Base-by-base conservation (phyloP, 202 grass and related monocot species). In the Cymbopogon flexuosus region DNA sequence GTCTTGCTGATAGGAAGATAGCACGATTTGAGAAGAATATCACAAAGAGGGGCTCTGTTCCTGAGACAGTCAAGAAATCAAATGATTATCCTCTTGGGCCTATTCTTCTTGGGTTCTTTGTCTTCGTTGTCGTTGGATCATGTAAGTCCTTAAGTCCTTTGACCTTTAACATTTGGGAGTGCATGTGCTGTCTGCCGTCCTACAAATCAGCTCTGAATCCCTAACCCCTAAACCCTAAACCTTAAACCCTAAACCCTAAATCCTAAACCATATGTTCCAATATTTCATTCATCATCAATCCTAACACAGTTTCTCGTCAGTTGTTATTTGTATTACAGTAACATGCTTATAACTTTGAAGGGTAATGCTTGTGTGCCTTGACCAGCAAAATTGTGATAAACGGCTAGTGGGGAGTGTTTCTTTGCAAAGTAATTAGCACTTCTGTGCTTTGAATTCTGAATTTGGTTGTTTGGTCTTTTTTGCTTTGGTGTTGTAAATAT, bases 1-100 rank as follows among this genome's bases (percentile, higher is more conserved):
- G 87, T 71, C 66, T 92, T 3, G 79, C 93, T 52, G 89, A 88
- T 69, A 84, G 87, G 75, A 95, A 95, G 67, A 82, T 95, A 45
- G 85, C 90, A 78, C 84, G 72, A 30, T 95, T 95, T 79, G 88
- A 95, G 62, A 95, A 95, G 65, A 95, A 95, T 60, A 82, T 95
- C 80, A 92, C 87, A 46, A 95, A 95, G 79, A 86, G 92, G 84
- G 92, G 92, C 22, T 75, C 76, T 73, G 87, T 95, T 88, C 87
- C 92, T 47, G 92, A 95, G 37, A 92, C 87, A 34, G 85, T 79
- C 65, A 95, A 95, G 83, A 95, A 92, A 61, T 83, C 72, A 81
- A 46, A 90, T 88, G 93, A 88, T 72, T 95, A 88, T 64, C 93
- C 89, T 65, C 62, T 95, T 80, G 93, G 79, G 41, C 87, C 89